These are phyloP conservation scores for Aspergillus coremiiformis DNA, from an alignment of 495 filamentous ascomycete genomes.

Conservation along the genomic window DNA sequence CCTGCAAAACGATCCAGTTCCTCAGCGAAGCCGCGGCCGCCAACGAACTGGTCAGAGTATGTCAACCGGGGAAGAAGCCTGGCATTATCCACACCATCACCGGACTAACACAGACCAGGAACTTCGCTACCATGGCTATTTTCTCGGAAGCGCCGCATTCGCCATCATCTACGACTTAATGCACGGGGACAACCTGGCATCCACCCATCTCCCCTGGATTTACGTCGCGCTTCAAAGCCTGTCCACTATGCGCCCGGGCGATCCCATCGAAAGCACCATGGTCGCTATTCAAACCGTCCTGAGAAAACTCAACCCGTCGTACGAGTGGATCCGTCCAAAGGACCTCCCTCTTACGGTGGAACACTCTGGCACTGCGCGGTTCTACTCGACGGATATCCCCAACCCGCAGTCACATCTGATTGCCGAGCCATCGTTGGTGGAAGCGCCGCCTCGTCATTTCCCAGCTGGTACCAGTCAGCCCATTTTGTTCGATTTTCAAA, in stretches of 20 bases:
- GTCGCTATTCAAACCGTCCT: conserved; percentile 29
- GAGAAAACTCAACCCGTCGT: conserved; percentile 28
- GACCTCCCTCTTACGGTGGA: background rate
- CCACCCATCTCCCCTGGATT: conserved; percentile 36
- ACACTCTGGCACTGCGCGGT: background rate
- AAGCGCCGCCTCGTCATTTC: background rate
- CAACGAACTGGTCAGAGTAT: conserved; percentile 34
- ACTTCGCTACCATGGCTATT: conserved; percentile 37
- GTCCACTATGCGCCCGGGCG: conserved; percentile 24
- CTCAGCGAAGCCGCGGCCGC: conserved; percentile 27
- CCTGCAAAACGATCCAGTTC: conserved; percentile 32
- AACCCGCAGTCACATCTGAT: background rate
- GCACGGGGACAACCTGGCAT: conserved; percentile 25
- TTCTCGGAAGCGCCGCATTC: conserved; percentile 31
- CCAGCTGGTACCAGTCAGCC: conserved; percentile 1
- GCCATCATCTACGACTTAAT: conserved; percentile 37
- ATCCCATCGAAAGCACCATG: conserved; percentile 27
- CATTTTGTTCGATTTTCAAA: conserved; percentile 19
- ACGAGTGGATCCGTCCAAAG: conserved; percentile 22
- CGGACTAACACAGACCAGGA: no score
- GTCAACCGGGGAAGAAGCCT: background rate
- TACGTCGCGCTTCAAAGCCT: conserved; percentile 29
- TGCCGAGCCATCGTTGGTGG: background rate
- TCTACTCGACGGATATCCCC: background rate
- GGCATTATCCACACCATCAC: no score